These are phyloP conservation scores for Epichloe bromicola DNA, from an alignment of 2,329 filamentous ascomycete genomes.

Conservation along the genomic window DNA sequence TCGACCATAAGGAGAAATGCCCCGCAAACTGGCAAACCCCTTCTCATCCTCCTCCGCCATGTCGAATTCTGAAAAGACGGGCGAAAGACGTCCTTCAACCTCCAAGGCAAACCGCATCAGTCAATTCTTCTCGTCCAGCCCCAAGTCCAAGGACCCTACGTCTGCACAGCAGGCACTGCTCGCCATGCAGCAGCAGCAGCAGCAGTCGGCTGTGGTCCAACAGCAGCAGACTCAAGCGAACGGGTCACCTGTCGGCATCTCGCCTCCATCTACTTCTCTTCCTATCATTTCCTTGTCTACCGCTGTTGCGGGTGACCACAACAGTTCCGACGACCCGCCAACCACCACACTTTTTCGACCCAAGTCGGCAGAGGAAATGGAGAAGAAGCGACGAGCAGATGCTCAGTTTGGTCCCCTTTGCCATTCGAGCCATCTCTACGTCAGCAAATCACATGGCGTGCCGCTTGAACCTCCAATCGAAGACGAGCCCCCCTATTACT, in stretches of 20 bases:
- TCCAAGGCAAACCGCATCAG: conserved; percentile 65
- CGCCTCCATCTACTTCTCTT: conserved; percentile 60
- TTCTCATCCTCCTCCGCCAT: conserved; percentile 39
- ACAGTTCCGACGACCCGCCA: conserved; percentile 61
- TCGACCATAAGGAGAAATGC: conserved; percentile 32
- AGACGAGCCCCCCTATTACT: conserved; percentile 97
- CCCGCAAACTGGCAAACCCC: conserved; percentile 45
- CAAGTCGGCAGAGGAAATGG: conserved; percentile 70
- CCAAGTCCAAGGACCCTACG: conserved; percentile 57
- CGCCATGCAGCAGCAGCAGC: conserved; percentile 43
- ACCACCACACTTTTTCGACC: conserved; percentile 77
- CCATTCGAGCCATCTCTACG: conserved; percentile 72
- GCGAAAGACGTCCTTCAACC: conserved; percentile 45
- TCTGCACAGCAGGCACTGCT: conserved; percentile 55
- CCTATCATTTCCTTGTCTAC: conserved; percentile 89
- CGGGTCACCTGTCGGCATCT: conserved; percentile 49
- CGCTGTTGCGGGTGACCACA: conserved; percentile 59
- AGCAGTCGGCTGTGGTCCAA: conserved; percentile 5
- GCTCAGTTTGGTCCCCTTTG: conserved; percentile 84
- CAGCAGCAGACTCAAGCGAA: conserved; percentile 13
- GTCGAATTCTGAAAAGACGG: conserved; percentile 33
- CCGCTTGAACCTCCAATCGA: conserved; percentile 73
- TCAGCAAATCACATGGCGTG: conserved; percentile 73
- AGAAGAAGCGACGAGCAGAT: conserved; percentile 62
- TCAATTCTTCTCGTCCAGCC: conserved; percentile 71